A percentile compares a stretch with the other conserved stretches of the same genome.
phyloP scores from a whole-genome alignment of 352 stramenopile species.

The Globisporangium canariense region DNA sequence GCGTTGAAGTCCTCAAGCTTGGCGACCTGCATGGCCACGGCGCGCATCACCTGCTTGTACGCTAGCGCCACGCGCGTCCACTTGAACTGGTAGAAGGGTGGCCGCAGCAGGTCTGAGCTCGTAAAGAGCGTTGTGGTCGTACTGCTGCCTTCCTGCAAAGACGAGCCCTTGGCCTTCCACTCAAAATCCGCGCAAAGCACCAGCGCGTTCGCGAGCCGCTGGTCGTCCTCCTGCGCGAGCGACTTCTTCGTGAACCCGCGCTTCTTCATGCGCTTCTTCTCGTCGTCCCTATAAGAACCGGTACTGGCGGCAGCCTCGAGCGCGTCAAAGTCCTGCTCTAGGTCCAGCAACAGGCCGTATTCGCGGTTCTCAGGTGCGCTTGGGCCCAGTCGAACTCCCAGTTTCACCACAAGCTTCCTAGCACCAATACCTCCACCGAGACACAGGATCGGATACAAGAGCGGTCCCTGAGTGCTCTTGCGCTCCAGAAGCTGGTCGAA shows the following conservation, averaged over 20 bases:
- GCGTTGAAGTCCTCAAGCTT: constrained; percentile 67
- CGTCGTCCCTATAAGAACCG: background rate
- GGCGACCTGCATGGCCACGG: constrained; percentile 40
- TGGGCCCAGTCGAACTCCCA: constrained; percentile 44
- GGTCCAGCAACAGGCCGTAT: constrained; percentile 61
- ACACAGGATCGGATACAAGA: constrained; percentile 57
- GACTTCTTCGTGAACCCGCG: constrained; percentile 40
- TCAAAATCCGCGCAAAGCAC: constrained; percentile 39
- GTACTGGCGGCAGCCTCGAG: background rate
- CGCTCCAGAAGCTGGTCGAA: constrained; percentile 52
- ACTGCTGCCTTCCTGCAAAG: background rate
- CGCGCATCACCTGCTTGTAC: constrained; percentile 43
- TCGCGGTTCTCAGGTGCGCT: constrained; percentile 49
- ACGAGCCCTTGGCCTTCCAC: constrained; percentile 29
- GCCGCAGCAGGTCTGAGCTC: constrained; percentile 40
- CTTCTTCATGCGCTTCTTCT: constrained; percentile 25
- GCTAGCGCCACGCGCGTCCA: constrained; percentile 47
- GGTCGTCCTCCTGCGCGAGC: constrained; percentile 25
- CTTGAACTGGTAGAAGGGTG: constrained; percentile 51
- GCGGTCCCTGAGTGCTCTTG: constrained; percentile 20
- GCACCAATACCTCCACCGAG: constrained; percentile 21
- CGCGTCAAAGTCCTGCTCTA: constrained; percentile 44
- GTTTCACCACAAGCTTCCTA: constrained; percentile 42
- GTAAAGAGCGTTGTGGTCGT: constrained; percentile 34
- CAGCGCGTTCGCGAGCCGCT: constrained; percentile 12